phyloP scores from a whole-genome alignment of 371 early-diverging fungal species.

The Coemansia sp. region DNA sequence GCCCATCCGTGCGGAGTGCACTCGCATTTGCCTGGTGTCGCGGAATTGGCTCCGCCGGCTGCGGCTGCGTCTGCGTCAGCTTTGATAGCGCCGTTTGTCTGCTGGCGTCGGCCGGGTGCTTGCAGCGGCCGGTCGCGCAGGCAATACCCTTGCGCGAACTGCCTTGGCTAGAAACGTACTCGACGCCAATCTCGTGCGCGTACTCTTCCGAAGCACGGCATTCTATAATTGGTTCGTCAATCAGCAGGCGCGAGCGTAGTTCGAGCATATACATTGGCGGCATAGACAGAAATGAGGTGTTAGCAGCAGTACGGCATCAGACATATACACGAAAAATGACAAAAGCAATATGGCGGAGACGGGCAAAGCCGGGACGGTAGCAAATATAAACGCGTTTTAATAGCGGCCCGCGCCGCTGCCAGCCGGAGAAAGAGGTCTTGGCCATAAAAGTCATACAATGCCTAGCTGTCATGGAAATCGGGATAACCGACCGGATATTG shows the following conservation, averaged over 20 bases:
- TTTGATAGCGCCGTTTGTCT: neutral
- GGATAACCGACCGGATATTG: too few species aligned
- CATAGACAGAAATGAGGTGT: neutral
- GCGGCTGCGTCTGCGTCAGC: neutral
- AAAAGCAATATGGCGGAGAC: too few species aligned
- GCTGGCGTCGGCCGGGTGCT: neutral
- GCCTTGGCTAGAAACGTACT: constrained; percentile 11
- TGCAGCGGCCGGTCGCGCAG: neutral
- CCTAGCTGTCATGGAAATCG: too few species aligned
- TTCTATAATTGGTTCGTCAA: constrained; percentile 35
- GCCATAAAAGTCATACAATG: too few species aligned
- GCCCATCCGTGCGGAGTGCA: neutral
- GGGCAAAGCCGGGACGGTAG: too few species aligned
- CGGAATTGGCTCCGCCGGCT: neutral
- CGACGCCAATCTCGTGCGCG: constrained; percentile 33
- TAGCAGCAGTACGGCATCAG: neutral
- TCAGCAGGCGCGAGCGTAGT: neutral
- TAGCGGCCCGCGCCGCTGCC: too few species aligned
- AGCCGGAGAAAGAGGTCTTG: too few species aligned
- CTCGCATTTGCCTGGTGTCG: constrained; percentile 4
- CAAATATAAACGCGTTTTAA: too few species aligned
- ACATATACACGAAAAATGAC: neutral
- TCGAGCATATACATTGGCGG: constrained; percentile 17
- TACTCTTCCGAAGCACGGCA: constrained; percentile 38
- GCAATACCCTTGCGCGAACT: neutral